Evolutionary conservation across 1,139 yeast species (phyloP).

Genomic region (Candida sp.): DNA sequence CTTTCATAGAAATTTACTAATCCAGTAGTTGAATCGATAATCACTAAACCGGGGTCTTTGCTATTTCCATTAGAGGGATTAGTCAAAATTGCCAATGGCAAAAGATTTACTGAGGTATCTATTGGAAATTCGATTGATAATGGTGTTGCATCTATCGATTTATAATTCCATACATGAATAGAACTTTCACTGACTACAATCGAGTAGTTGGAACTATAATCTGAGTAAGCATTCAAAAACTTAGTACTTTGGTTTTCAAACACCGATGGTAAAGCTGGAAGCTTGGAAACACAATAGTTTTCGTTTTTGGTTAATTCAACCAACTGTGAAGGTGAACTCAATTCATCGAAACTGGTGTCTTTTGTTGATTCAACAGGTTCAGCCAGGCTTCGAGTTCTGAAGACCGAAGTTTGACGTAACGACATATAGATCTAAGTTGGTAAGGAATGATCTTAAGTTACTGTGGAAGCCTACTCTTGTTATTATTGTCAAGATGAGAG

Average conservation of each 20-base stretch:
- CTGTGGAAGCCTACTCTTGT: neutral
- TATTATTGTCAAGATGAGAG: neutral
- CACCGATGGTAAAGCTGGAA: slow-evolving; percentile 56
- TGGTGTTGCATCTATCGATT: slow-evolving; percentile 58
- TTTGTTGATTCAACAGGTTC: neutral
- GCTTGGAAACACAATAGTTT: slow-evolving; percentile 55
- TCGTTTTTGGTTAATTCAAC: slow-evolving; percentile 58
- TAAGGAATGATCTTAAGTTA: neutral
- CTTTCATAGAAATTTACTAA: slow-evolving; percentile 61
- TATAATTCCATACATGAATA: slow-evolving; percentile 69
- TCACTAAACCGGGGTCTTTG: slow-evolving; percentile 66
- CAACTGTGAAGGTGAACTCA: slow-evolving; percentile 4
- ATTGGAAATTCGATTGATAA: slow-evolving; percentile 50
- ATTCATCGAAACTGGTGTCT: neutral
- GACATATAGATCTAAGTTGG: neutral
- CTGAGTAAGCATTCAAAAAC: slow-evolving; percentile 48
- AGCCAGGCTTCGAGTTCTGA: slow-evolving; percentile 9
- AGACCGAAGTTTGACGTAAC: slow-evolving; percentile 5
- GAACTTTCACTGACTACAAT: slow-evolving; percentile 48
- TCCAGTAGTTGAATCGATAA: slow-evolving; percentile 56
- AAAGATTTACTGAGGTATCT: slow-evolving; percentile 7
- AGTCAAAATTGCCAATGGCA: slow-evolving; percentile 62
- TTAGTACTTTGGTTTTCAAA: slow-evolving; percentile 19
- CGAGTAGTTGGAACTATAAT: slow-evolving; percentile 52
- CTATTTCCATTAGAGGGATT: slow-evolving; percentile 58